Base-by-base conservation (phyloP, 2,329 filamentous ascomycete species). In the Madurella fahalii region DNA sequence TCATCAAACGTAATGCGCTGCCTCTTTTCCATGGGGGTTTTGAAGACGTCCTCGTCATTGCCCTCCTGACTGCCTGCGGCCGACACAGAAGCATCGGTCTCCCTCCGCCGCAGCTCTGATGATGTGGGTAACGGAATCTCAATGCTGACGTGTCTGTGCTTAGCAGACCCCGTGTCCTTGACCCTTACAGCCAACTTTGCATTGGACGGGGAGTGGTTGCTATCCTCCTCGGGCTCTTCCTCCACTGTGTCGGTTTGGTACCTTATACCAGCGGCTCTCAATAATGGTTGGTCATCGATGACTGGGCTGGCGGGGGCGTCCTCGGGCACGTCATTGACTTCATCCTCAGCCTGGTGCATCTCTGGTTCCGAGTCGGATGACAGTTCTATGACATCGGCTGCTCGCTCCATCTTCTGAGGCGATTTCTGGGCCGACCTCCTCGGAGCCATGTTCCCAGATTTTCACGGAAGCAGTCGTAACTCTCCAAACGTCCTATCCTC, bases 1-100 rank as follows among this genome's bases (percentile, higher is more conserved):
- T 67, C 65, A 48, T 67, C 63, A 50, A 69, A 69, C 8, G 61
- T 64, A 50, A 68, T 64, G 59, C 65, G 66, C 52, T 59, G 34
- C 34, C 34, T 65, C 39, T 57, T 59, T 51, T 58, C 52, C 41
- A 47, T 56, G 3, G 66, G 60, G 37, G 65, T 66, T 57, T 64
- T 63, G 55, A 61, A 63, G 5, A 60, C 44, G 9, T 61, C 57
- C 13, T 59, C 51, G 9, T 56, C 60, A 25, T 60, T 57, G 45
- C 56, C 52, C 15, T 60, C 49, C 51, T 61, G 50, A 44, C 53
- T 52, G 45, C 53, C 52, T 25, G 54, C 4, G 42, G 49, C 43
- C 46, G 55, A 40, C 32, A 25, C 25, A 25, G 25, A 25, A 7
- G 32, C 39, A 34, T 41, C 50, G 5, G 52, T 9, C 25, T 50